Conservation (phyloP, 1,284 basidiomycete species). For the Cutaneotrichosporon dermatis region DNA sequence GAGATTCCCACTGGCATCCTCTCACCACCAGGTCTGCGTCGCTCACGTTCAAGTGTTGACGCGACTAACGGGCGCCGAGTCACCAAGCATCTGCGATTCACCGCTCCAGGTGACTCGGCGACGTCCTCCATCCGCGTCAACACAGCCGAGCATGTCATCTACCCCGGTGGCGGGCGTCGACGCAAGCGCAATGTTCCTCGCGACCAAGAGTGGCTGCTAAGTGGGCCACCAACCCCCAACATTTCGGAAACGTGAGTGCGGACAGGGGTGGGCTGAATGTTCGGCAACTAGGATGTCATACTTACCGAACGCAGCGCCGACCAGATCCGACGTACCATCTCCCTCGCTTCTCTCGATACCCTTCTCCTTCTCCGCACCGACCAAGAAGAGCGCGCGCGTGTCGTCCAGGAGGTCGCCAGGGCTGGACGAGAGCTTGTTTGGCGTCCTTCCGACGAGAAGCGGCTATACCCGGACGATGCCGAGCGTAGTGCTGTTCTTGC, state of each 20-base stretch:
- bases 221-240: conserved; percentile 36
- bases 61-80: not conserved
- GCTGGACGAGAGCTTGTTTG: conserved; percentile 59
- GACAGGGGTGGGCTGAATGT: not conserved
- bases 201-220: conserved; percentile 32
- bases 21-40: conserved; percentile 3
- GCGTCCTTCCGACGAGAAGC: conserved; percentile 73
- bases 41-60: conserved; percentile 4
- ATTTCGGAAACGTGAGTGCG: conserved; percentile 43
- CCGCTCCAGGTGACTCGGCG: not conserved
- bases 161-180: conserved; percentile 4
- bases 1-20: not conserved
- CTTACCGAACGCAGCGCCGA: conserved; percentile 34
- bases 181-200: conserved; percentile 25
- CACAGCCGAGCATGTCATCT: not conserved
- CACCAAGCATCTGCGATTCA: conserved; percentile 19
- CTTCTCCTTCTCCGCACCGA: conserved; percentile 36
- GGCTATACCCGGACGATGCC: conserved; percentile 62
- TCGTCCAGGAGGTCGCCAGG: conserved; percentile 31
- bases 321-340: conserved; percentile 48
- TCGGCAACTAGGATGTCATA: not conserved
- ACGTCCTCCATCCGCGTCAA: not conserved
- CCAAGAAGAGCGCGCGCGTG: conserved; percentile 31
- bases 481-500: conserved; percentile 72
- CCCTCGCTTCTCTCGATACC: conserved; percentile 45